Evolutionary conservation across 1,284 basidiomycete species (phyloP).

Genomic region (Pisolithus thermaeus): DNA sequence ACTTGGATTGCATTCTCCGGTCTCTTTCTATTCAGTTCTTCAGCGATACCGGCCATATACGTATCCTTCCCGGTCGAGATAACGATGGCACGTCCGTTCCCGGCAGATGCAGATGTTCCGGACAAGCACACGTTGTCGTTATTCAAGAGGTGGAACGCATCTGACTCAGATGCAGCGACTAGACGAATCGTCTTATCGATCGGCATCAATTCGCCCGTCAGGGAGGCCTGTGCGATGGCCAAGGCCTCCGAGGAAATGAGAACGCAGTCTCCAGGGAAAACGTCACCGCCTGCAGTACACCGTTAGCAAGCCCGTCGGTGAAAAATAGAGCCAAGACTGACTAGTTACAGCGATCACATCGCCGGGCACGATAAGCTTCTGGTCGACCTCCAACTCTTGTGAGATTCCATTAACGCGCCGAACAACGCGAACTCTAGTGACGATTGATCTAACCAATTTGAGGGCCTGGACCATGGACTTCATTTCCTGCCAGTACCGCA

Average conservation of each 20-base stretch:
- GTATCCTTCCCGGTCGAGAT: slow-evolving; percentile 27
- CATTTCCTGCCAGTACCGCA: slow-evolving; percentile 30
- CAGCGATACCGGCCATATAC: slow-evolving; percentile 29
- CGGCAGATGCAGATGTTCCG: slow-evolving; percentile 27
- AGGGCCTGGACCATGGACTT: slow-evolving; percentile 29
- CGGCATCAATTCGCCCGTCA: slow-evolving; percentile 27
- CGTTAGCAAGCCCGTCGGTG: neutral
- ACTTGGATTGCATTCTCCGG: slow-evolving; percentile 26
- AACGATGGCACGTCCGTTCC: slow-evolving; percentile 25
- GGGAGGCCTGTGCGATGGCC: slow-evolving; percentile 24
- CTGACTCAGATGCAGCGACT: slow-evolving; percentile 14
- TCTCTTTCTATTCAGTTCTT: slow-evolving; percentile 26
- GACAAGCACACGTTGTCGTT: slow-evolving; percentile 26
- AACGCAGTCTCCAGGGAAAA: slow-evolving; percentile 28
- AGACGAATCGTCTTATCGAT: slow-evolving; percentile 20
- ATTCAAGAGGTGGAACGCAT: slow-evolving; percentile 22
- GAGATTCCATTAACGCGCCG: slow-evolving; percentile 14
- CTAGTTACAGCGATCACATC: slow-evolving; percentile 25
- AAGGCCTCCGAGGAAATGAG: slow-evolving; percentile 27
- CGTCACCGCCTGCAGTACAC: slow-evolving; percentile 21
- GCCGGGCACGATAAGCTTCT: slow-evolving; percentile 24
- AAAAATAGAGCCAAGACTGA: slow-evolving; percentile 6
- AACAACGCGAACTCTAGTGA: slow-evolving; percentile 28
- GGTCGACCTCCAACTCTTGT: slow-evolving; percentile 25
- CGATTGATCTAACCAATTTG: slow-evolving; percentile 27